Percentiles rank a stretch among this genome's conserved stretches.
Conservation (phyloP, 2,329 filamentous ascomycete genomes). For the Neocatenulostroma microsporum region DNA sequence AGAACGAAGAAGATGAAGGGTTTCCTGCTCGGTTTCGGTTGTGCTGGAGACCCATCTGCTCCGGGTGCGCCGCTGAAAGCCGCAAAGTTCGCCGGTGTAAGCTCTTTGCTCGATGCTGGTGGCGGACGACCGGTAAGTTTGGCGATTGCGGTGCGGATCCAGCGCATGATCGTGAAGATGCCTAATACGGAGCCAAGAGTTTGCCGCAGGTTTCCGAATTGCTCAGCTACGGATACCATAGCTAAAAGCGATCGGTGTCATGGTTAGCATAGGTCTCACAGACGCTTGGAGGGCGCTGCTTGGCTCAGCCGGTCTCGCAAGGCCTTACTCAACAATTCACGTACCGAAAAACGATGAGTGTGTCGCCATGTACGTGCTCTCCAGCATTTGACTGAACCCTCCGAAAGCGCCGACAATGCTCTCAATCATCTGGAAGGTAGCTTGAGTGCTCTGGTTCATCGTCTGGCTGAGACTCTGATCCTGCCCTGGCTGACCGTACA, state of each 20-base stretch:
- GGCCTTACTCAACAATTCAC: too few species aligned
- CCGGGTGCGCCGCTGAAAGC: slow-evolving; percentile 63
- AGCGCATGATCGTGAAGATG: slow-evolving; percentile 92
- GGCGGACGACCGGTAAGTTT: slow-evolving; percentile 87
- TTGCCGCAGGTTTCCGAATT: slow-evolving; percentile 87
- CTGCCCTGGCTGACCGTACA: slow-evolving; percentile 59
- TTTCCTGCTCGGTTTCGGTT: slow-evolving; percentile 76
- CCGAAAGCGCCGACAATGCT: slow-evolving; percentile 94
- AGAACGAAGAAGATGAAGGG: slow-evolving; percentile 93
- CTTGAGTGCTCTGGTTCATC: slow-evolving; percentile 89
- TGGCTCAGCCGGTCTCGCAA: too few species aligned
- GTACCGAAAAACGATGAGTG: slow-evolving; percentile 98
- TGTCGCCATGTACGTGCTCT: slow-evolving; percentile 99
- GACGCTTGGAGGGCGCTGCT: too few species aligned
- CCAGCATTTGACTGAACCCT: slow-evolving; percentile 97
- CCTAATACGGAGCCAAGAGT: slow-evolving; percentile 89
- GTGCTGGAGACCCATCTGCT: slow-evolving; percentile 58
- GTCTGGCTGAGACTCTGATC: slow-evolving; percentile 91
- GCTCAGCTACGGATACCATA: slow-evolving; percentile 97
- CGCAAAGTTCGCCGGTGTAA: slow-evolving; percentile 88
- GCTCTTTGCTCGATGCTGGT: slow-evolving; percentile 74
- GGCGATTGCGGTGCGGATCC: slow-evolving; percentile 83
- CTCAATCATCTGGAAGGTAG: slow-evolving; percentile 97
- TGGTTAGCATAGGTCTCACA: too few species aligned
- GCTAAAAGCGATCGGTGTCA: slow-evolving; percentile 97